Evolutionary conservation across 192 early-diverging fungal species (phyloP), one percentile per base, ranked within the genome.

Genomic region (Pilaira anomala): DNA sequence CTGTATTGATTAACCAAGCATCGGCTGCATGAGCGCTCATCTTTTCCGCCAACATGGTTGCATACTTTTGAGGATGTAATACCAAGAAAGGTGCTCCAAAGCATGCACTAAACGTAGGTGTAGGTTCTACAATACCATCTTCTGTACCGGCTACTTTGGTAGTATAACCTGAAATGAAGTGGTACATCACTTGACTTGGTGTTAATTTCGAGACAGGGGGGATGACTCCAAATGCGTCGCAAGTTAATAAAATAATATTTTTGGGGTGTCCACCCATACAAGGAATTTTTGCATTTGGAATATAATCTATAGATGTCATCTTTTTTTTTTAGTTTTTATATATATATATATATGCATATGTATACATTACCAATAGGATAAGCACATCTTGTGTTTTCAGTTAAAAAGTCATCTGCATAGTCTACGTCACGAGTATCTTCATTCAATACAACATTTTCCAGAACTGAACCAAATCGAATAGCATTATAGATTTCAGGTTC

Each of bases 401-500:
- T 97, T 19, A 93, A 66, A 18, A 78, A 77, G 51, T 68, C 66
- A 83, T 93, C 91, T 9, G 78, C 68, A 80, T 91, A 95, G 75
- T 95, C 92, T 48, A 95, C 93, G 12, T 75, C 49, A 49, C 86
- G 81, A 63, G 89, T 82, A 59, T 80, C 69, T 50, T 79, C 71
- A 75, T 93, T 83, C 76, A 86, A 91, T 55, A 93, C 84, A 63
- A 96, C 93, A 78, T 96, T 98, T 78, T 96, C 93, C 24, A 98
- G 81, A 9, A 98, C 88, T 25, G 91, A 88, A 50, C 93, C 93
- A 76, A 92, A 96, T 44, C 88, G 87, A 71, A 98, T 96, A 39
- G 96, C 96, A 54, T 87, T 85, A 77, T 90, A 98, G 76, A 98
- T 98, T 74, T 98, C 96, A 60, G 96, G 96, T 71, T 98, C 96